phyloP scores from a whole-genome alignment of 1,284 basidiomycete species.

The Macrocystidia cucumis region DNA sequence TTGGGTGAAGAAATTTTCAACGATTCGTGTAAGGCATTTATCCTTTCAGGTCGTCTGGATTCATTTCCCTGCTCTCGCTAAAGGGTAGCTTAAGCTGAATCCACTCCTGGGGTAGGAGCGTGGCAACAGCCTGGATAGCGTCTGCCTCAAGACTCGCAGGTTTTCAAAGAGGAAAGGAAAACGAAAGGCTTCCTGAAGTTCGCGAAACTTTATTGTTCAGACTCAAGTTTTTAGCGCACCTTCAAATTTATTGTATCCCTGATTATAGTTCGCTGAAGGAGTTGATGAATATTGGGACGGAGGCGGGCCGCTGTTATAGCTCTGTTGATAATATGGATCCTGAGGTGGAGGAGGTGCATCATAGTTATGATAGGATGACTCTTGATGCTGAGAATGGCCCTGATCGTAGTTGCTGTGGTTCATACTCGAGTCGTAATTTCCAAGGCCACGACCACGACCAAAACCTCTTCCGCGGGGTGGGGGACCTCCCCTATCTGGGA shows the following conservation, averaged over 20 bases:
- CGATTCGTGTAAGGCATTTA: slow-evolving; percentile 12
- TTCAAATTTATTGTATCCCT: slow-evolving; percentile 63
- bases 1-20: slow-evolving; percentile 8
- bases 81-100: slow-evolving; percentile 36
- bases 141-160: slow-evolving; percentile 29
- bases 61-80: slow-evolving; percentile 26
- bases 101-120: slow-evolving; percentile 14
- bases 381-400: slow-evolving; percentile 48
- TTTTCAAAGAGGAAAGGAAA: slow-evolving; percentile 16
- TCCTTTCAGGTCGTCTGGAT: slow-evolving; percentile 8
- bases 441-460: slow-evolving; percentile 52
- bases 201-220: slow-evolving; percentile 26
- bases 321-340: slow-evolving; percentile 62
- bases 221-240: slow-evolving; percentile 71
- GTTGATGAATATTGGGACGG: slow-evolving; percentile 33
- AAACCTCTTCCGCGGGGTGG: slow-evolving; percentile 56
- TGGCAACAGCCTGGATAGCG: slow-evolving; percentile 22
- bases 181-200: slow-evolving; percentile 15
- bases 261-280: slow-evolving; percentile 38
- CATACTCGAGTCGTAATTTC: slow-evolving; percentile 43
- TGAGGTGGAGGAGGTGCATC: slow-evolving; percentile 40
- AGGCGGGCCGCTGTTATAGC: slow-evolving; percentile 38
- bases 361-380: slow-evolving; percentile 58
- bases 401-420: slow-evolving; percentile 54
- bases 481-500: slow-evolving; percentile 49